Percentiles rank a stretch among this genome's conserved stretches.
Conservation (phyloP, 768 basidiomycete species). For the Russula virescens region DNA sequence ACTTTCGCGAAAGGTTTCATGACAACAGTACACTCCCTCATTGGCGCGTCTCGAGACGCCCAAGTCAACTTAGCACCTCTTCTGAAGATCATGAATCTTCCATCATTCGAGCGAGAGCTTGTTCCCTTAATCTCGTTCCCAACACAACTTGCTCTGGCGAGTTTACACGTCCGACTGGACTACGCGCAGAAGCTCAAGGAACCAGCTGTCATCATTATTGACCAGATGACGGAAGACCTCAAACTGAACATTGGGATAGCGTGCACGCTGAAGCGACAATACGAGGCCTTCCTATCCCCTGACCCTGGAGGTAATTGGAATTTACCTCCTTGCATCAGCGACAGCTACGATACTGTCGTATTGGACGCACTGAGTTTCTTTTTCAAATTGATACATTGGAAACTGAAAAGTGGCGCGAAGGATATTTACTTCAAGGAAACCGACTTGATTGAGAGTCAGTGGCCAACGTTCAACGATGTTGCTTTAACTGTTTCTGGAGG, state of each 20-base stretch:
- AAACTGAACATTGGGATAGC: slow-evolving; percentile 87
- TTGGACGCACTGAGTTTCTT: slow-evolving; percentile 83
- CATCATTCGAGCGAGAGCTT: slow-evolving; percentile 83
- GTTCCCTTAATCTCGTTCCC: slow-evolving; percentile 94
- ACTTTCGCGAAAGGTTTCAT: slow-evolving; percentile 90
- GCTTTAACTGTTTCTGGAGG: slow-evolving; percentile 84
- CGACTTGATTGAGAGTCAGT: slow-evolving; percentile 94
- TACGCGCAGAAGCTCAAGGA: slow-evolving; percentile 85
- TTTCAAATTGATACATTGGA: slow-evolving; percentile 93
- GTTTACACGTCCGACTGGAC: slow-evolving; percentile 81
- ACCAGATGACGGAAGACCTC: slow-evolving; percentile 91
- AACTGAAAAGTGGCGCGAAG: slow-evolving; percentile 87
- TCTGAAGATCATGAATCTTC: slow-evolving; percentile 86
- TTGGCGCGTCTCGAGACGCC: slow-evolving; percentile 79
- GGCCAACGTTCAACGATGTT: slow-evolving; percentile 91
- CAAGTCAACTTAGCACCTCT: slow-evolving; percentile 72
- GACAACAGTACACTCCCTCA: slow-evolving; percentile 79
- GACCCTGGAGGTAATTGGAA: slow-evolving; percentile 87
- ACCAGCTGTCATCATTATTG: slow-evolving; percentile 84
- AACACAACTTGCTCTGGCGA: slow-evolving; percentile 88
- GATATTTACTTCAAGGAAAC: slow-evolving; percentile 97
- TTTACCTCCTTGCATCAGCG: slow-evolving; percentile 79
- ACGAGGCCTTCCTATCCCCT: slow-evolving; percentile 83
- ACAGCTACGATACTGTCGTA: slow-evolving; percentile 86
- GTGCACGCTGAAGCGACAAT: slow-evolving; percentile 92